A percentile compares a stretch with the other conserved stretches of the same genome.
These are phyloP conservation scores for Rubroshorea leprosula DNA, from an alignment of 345 rosid species.

Conservation along the genomic window DNA sequence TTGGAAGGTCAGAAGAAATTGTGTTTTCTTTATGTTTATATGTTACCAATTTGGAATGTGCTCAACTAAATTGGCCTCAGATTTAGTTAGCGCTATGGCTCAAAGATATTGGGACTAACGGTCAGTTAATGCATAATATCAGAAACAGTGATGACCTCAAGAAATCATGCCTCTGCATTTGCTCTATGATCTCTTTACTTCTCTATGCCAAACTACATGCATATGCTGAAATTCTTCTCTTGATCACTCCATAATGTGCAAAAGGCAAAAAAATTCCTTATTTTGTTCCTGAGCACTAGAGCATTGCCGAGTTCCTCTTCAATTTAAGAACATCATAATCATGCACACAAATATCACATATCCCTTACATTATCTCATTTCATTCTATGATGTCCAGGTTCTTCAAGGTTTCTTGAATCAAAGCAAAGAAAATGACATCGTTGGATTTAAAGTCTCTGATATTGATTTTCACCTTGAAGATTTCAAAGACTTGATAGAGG, in stretches of 20 bases:
- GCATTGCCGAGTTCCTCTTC: not conserved
- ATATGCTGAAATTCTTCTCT: too few relatives aligned
- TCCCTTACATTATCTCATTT: conserved; percentile 11
- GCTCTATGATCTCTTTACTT: not conserved
- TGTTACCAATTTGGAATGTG: conserved; percentile 9
- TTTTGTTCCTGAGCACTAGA: not conserved
- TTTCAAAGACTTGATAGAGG: conserved; percentile 65
- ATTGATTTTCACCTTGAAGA: conserved; percentile 64
- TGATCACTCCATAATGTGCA: too few relatives aligned
- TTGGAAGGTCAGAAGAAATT: conserved; percentile 62
- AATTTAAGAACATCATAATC: not conserved
- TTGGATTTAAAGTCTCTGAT: conserved; percentile 46
- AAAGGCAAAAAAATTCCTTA: too few relatives aligned
- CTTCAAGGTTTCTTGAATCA: conserved; percentile 69
- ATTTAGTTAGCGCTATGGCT: not conserved
- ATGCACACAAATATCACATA: not conserved
- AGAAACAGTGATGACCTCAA: not conserved
- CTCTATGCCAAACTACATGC: not conserved
- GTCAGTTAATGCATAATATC: not conserved
- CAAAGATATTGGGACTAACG: not conserved
- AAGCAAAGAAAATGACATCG: conserved; percentile 56
- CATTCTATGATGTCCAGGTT: conserved; percentile 40
- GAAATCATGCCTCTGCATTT: not conserved
- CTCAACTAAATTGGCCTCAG: not conserved
- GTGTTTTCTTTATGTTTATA: conserved; percentile 2